Conservation (phyloP, 2,329 filamentous ascomycete species). For the Septoria petroselini region DNA sequence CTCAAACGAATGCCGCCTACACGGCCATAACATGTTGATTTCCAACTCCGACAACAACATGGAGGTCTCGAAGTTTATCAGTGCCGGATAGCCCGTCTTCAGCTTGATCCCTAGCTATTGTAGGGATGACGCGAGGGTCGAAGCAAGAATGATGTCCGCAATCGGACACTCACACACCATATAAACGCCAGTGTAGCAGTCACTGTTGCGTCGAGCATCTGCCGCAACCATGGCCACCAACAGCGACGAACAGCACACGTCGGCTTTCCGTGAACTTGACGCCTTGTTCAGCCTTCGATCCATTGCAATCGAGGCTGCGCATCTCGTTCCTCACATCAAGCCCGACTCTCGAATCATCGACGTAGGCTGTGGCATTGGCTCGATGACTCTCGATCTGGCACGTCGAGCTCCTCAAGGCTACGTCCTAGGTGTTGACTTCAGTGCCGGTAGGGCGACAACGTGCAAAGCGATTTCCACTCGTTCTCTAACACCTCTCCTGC, state of each 20-base stretch:
- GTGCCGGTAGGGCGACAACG: constrained; percentile 2
- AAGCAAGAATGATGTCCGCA: not conserved
- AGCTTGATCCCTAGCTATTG: no score
- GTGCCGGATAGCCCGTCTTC: not conserved
- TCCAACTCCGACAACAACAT: no score
- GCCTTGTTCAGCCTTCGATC: constrained; percentile 44
- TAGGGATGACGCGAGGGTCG: no score
- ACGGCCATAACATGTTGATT: no score
- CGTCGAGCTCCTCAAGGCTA: constrained; percentile 21
- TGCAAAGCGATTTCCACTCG: not conserved
- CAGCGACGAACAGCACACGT: not conserved
- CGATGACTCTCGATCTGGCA: constrained; percentile 44
- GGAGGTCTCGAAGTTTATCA: not conserved
- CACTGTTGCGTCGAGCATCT: not conserved
- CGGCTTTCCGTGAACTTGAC: constrained; percentile 2
- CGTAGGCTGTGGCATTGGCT: constrained; percentile 46
- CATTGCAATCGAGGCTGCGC: constrained; percentile 13
- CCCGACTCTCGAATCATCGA: constrained; percentile 41
- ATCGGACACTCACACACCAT: not conserved
- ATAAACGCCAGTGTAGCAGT: not conserved
- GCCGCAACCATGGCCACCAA: not conserved
- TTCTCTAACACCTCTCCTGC: not conserved
- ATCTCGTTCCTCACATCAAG: constrained; percentile 22
- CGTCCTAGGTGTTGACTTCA: constrained; percentile 43
- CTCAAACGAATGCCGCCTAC: no score